A percentile compares a stretch with the other conserved stretches of the same genome.
phyloP scores from a whole-genome alignment of 2,329 filamentous ascomycete species.

The Penicillium sp. region DNA sequence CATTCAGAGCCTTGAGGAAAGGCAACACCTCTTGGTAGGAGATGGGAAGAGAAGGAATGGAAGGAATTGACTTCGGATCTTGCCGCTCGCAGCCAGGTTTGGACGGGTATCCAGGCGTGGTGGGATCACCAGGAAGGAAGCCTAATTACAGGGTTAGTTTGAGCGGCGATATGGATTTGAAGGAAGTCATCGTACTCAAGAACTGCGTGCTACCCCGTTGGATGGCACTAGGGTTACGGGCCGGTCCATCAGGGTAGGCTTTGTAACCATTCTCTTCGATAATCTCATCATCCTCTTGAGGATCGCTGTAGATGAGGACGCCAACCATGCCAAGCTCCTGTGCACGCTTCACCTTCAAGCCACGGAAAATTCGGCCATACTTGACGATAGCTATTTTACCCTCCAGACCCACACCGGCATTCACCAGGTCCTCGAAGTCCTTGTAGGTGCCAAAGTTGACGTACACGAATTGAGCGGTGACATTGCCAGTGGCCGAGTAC shows the following conservation, averaged over 20 bases:
- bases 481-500: conserved; percentile 88
- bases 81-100: conserved; percentile 79
- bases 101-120: conserved; percentile 88
- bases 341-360: conserved; percentile 86
- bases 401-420: conserved; percentile 67
- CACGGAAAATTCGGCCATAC: conserved; percentile 82
- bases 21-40: conserved; percentile 84
- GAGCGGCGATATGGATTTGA: background rate
- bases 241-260: conserved; percentile 78
- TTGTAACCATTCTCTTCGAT: conserved; percentile 77
- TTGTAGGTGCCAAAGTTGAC: conserved; percentile 85
- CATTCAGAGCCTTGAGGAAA: conserved; percentile 84
- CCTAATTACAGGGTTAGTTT: conserved; percentile 35
- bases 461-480: conserved; percentile 79
- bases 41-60: conserved; percentile 85
- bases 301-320: conserved; percentile 79
- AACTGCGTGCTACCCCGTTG: conserved; percentile 85
- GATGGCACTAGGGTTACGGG: conserved; percentile 80
- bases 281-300: conserved; percentile 77
- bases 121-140: conserved; percentile 67
- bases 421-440: conserved; percentile 77
- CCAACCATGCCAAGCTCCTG: conserved; percentile 87
- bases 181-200: conserved; percentile 55
- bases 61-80: conserved; percentile 66
- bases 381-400: conserved; percentile 85